phyloP scores from a whole-genome alignment of 495 filamentous ascomycete species.

The Hypomontagnella monticulosa region DNA sequence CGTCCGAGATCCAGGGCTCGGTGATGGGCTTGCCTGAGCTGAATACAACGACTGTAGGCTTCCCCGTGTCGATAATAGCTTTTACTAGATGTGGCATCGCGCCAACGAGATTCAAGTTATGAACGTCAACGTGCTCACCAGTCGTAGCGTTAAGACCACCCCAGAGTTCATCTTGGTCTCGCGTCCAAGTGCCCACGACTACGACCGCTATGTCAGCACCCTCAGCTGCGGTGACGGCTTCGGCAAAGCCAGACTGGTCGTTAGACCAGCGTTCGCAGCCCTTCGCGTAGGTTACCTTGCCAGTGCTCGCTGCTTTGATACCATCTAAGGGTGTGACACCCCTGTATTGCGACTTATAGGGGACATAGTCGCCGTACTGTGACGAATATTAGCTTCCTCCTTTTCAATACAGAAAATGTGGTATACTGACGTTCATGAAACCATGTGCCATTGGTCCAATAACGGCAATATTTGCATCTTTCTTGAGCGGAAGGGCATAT shows the following conservation, averaged over 20 bases:
- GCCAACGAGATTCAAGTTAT: conserved; percentile 71
- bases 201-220: conserved; percentile 76
- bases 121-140: conserved; percentile 74
- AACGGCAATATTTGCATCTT: conserved; percentile 70
- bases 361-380: conserved; percentile 76
- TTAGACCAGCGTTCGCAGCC: conserved; percentile 79
- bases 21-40: conserved; percentile 75
- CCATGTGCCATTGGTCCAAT: conserved; percentile 79
- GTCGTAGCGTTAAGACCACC: conserved; percentile 73
- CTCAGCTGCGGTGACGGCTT: conserved; percentile 69
- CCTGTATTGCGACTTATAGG: conserved; percentile 65
- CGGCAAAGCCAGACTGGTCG: conserved; percentile 68
- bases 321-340: conserved; percentile 74
- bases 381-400: conserved; percentile 17
- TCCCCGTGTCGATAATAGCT: conserved; percentile 70
- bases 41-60: conserved; percentile 74
- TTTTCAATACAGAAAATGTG: not conserved
- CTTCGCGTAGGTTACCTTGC: conserved; percentile 69
- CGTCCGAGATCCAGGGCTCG: conserved; percentile 70
- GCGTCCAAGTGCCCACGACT: conserved; percentile 76
- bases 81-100: conserved; percentile 71
- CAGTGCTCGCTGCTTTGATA: conserved; percentile 66
- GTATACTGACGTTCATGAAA: conserved; percentile 68
- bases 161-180: conserved; percentile 75
- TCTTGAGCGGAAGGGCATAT: conserved; percentile 67